Evolutionary conservation across 2,329 filamentous ascomycete genomes (phyloP).

Genomic region (Alternaria postmessia): DNA sequence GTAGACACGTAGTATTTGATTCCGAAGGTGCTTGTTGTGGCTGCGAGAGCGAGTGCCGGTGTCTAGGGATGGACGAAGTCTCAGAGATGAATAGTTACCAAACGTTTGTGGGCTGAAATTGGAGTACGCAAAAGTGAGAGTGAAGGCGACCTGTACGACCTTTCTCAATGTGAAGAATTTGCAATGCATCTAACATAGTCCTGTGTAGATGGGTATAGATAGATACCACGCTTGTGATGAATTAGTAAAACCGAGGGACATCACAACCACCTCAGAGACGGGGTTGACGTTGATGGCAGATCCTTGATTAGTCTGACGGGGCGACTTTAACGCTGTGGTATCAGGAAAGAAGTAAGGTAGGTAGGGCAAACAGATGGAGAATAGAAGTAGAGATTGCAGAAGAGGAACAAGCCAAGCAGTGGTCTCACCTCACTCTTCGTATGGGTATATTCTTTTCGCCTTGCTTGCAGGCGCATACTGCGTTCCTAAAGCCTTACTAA

Average conservation of each 20-base stretch:
- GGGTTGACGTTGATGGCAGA: background rate
- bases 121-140: background rate
- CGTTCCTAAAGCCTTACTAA: background rate
- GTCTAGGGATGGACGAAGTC: background rate
- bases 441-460: constrained; percentile 3
- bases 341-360: background rate
- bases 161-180: background rate
- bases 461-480: background rate
- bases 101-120: background rate
- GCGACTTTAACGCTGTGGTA: background rate
- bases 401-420: background rate
- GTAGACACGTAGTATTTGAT: background rate
- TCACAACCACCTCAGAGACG: background rate
- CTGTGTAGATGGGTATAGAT: background rate
- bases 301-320: background rate
- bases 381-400: background rate
- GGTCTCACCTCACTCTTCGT: background rate
- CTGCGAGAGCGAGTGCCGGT: background rate
- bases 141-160: background rate
- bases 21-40: background rate
- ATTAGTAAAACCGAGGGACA: background rate
- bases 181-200: background rate
- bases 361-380: background rate
- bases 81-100: background rate
- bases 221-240: background rate